Evolutionary conservation across 352 stramenopile genomes (phyloP).

Genomic region (Globisporangium sylvaticum): DNA sequence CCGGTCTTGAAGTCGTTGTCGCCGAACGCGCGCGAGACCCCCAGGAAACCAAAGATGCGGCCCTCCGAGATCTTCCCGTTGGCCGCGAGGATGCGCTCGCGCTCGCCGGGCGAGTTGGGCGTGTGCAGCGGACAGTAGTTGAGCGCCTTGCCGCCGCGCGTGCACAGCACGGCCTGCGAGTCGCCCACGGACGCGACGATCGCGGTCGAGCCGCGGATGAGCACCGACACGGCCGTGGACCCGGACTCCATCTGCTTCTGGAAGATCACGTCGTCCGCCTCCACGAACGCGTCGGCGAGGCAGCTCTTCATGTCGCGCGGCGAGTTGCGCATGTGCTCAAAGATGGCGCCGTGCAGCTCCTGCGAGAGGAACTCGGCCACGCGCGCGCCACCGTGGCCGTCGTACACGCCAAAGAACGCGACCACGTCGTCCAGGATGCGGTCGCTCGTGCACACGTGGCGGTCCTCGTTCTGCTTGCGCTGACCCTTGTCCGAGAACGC

Average conservation of each 20-base stretch:
- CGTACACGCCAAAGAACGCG: slow-evolving; percentile 83
- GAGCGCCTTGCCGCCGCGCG: slow-evolving; percentile 37
- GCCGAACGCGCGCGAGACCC: slow-evolving; percentile 78
- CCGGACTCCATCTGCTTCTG: slow-evolving; percentile 64
- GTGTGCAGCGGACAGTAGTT: slow-evolving; percentile 70
- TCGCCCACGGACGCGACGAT: slow-evolving; percentile 74
- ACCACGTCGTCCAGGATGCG: slow-evolving; percentile 52
- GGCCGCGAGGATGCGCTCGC: slow-evolving; percentile 72
- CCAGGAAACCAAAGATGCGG: slow-evolving; percentile 80
- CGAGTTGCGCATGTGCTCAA: slow-evolving; percentile 40
- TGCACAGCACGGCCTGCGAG: slow-evolving; percentile 75
- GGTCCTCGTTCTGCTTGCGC: slow-evolving; percentile 77
- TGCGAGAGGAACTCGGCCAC: slow-evolving; percentile 64
- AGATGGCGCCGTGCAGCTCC: slow-evolving; percentile 59
- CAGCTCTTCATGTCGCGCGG: slow-evolving; percentile 27
- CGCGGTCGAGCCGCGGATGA: slow-evolving; percentile 47
- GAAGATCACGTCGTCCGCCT: slow-evolving; percentile 74
- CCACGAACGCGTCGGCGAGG: slow-evolving; percentile 45
- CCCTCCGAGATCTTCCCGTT: slow-evolving; percentile 83
- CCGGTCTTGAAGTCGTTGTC: slow-evolving; percentile 87
- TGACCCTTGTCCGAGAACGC: slow-evolving; percentile 70
- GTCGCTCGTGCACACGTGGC: slow-evolving; percentile 45
- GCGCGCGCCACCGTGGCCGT: slow-evolving; percentile 70
- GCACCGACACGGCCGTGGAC: slow-evolving; percentile 61
- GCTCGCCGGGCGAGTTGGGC: slow-evolving; percentile 60